Percentiles rank a stretch among this genome's conserved stretches.
These are phyloP conservation scores for Wickerhamomyces chaumierensis DNA, from an alignment of 805 yeast species.

Conservation along the genomic window DNA sequence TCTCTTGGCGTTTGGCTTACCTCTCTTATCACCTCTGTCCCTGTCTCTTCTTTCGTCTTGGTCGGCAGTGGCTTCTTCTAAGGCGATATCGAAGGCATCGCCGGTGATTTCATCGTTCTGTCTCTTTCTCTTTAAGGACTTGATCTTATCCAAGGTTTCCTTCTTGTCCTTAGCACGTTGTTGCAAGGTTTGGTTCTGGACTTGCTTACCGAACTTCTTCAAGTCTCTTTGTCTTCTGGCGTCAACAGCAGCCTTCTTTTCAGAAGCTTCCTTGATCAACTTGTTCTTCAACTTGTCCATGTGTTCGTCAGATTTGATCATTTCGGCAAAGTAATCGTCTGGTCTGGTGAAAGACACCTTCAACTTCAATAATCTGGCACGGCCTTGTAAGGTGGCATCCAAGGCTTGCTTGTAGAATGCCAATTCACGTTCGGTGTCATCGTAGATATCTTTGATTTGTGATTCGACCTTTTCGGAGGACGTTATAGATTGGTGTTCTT, in stretches of 20 bases:
- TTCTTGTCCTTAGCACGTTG: conserved; percentile 88
- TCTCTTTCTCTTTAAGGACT: conserved; percentile 83
- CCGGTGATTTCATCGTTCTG: conserved; percentile 58
- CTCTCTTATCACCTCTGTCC: conserved; percentile 31
- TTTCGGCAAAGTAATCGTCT: conserved; percentile 92
- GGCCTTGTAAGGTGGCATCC: conserved; percentile 67
- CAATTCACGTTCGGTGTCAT: conserved; percentile 91
- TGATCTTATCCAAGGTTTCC: conserved; percentile 82
- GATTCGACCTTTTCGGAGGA: conserved; percentile 49
- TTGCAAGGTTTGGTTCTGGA: conserved; percentile 85
- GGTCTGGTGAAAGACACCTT: conserved; percentile 90
- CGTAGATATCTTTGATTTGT: conserved; percentile 77
- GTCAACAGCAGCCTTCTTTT: conserved; percentile 84
- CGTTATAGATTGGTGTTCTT: conserved; percentile 71
- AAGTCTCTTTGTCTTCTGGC: conserved; percentile 90
- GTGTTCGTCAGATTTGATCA: conserved; percentile 96
- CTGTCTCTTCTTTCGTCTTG: conserved; percentile 23
- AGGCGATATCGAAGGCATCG: conserved; percentile 80
- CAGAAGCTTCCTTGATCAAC: conserved; percentile 66
- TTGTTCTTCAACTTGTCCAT: conserved; percentile 87
- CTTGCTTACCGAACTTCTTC: conserved; percentile 96
- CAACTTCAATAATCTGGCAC: conserved; percentile 50
- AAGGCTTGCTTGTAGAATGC: conserved; percentile 93
- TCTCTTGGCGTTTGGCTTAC: conserved; percentile 53
- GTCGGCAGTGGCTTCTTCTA: conserved; percentile 66